Percentiles rank a stretch among this genome's conserved stretches.
phyloP scores from a whole-genome alignment of 78 protist species.

The Creolimax fragrantissima region DNA sequence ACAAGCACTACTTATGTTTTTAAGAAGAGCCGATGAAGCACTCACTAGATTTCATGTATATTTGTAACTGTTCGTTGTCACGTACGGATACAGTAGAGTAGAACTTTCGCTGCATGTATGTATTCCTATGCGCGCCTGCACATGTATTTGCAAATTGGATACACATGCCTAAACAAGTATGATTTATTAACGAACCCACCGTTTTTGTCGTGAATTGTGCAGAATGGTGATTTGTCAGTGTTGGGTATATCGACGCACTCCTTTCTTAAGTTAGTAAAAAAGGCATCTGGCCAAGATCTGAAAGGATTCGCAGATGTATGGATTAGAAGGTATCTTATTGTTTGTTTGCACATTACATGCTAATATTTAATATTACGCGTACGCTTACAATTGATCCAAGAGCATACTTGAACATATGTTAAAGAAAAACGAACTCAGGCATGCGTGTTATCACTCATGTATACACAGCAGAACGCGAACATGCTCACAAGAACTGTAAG shows the following conservation, averaged over 20 bases:
- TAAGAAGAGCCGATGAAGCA: too few species aligned
- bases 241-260: not conserved
- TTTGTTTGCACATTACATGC: not conserved
- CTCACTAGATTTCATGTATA: too few species aligned
- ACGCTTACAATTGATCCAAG: not conserved
- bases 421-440: not conserved
- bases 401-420: not conserved
- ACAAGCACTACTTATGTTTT: too few species aligned
- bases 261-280: not conserved
- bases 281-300: not conserved
- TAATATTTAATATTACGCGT: not conserved
- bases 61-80: too few species aligned
- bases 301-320: not conserved
- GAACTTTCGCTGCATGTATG: too few species aligned
- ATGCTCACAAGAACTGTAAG: not conserved
- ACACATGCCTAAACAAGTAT: too few species aligned
- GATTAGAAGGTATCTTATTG: not conserved
- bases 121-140: too few species aligned
- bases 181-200: too few species aligned
- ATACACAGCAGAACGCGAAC: not conserved
- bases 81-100: too few species aligned
- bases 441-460: not conserved
- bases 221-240: not conserved
- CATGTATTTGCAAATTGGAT: too few species aligned
- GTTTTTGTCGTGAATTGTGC: not conserved